Evolutionary conservation across 305 asterid species (phyloP).

Genomic region (Ruellia speciosa): DNA sequence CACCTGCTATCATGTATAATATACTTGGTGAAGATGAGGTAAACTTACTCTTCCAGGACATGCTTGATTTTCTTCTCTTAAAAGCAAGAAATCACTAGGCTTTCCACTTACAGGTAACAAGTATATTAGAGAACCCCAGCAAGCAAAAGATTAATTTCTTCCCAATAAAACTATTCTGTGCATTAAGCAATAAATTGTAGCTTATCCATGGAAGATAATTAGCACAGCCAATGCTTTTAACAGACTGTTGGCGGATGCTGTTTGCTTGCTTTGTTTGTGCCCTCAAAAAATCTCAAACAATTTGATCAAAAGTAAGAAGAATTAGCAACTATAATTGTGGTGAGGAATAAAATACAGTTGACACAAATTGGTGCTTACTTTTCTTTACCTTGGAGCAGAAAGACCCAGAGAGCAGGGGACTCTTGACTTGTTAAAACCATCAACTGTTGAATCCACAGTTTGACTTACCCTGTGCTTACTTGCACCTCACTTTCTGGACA

Average conservation of each 20-base stretch:
- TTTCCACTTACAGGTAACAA: background rate
- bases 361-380: slow-evolving; percentile 12
- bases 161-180: background rate
- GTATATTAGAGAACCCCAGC: background rate
- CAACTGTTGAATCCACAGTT: background rate
- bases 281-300: background rate
- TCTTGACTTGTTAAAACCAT: slow-evolving; percentile 12
- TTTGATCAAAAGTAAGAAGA: background rate
- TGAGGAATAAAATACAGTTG: slow-evolving; percentile 4
- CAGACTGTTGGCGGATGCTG: background rate
- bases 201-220: background rate
- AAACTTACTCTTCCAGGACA: slow-evolving; percentile 12
- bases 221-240: background rate
- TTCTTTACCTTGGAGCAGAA: slow-evolving; percentile 9
- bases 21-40: slow-evolving; percentile 93
- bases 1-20: slow-evolving; percentile 79
- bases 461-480: slow-evolving; percentile 3
- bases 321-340: background rate
- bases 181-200: background rate
- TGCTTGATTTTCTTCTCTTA: background rate
- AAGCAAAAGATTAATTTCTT: background rate
- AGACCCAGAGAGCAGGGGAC: slow-evolving; percentile 4
- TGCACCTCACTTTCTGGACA: slow-evolving; percentile 21
- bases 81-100: background rate
- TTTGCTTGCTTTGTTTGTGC: background rate